These are phyloP conservation scores for Leucocoprinus birnbaumii DNA, from an alignment of 768 basidiomycete species.

Conservation along the genomic window DNA sequence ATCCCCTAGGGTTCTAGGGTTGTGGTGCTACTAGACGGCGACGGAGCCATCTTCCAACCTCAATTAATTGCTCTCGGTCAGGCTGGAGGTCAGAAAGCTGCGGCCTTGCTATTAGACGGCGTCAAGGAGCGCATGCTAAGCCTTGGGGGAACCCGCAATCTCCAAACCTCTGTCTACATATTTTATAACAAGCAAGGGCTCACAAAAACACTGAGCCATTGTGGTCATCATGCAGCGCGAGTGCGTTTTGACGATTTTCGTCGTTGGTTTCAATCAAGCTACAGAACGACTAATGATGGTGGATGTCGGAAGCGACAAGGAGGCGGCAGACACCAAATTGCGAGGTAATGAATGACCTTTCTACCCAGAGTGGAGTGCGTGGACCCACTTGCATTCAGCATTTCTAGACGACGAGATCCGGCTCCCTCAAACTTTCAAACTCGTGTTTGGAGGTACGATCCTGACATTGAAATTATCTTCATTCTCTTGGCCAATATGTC, in stretches of 20 bases:
- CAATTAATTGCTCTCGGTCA: slow-evolving; percentile 54
- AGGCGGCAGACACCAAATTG: slow-evolving; percentile 74
- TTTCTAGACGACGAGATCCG: slow-evolving; percentile 61
- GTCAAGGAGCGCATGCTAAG: slow-evolving; percentile 32
- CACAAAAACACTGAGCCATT: slow-evolving; percentile 44
- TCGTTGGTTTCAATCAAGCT: slow-evolving; percentile 69
- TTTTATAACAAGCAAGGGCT: slow-evolving; percentile 65
- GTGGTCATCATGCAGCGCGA: slow-evolving; percentile 32
- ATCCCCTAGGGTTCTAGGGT: slow-evolving; percentile 39
- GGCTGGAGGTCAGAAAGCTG: slow-evolving; percentile 56
- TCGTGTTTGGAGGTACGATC: slow-evolving; percentile 51
- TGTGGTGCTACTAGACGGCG: slow-evolving; percentile 62
- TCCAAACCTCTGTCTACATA: slow-evolving; percentile 62
- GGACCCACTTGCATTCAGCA: slow-evolving; percentile 26
- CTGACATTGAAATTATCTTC: background rate
- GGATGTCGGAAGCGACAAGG: slow-evolving; percentile 69
- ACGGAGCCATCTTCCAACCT: slow-evolving; percentile 56
- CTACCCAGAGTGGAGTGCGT: background rate
- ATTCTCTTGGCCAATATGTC: background rate
- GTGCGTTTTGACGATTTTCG: slow-evolving; percentile 59
- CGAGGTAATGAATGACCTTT: slow-evolving; percentile 48
- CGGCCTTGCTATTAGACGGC: slow-evolving; percentile 41
- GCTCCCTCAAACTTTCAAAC: slow-evolving; percentile 59
- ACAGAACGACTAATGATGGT: slow-evolving; percentile 64
- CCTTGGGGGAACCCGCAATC: slow-evolving; percentile 33